Percentiles rank a stretch among this genome's conserved stretches.
Conservation (phyloP, 768 basidiomycete genomes). For the Podaxis sp. region DNA sequence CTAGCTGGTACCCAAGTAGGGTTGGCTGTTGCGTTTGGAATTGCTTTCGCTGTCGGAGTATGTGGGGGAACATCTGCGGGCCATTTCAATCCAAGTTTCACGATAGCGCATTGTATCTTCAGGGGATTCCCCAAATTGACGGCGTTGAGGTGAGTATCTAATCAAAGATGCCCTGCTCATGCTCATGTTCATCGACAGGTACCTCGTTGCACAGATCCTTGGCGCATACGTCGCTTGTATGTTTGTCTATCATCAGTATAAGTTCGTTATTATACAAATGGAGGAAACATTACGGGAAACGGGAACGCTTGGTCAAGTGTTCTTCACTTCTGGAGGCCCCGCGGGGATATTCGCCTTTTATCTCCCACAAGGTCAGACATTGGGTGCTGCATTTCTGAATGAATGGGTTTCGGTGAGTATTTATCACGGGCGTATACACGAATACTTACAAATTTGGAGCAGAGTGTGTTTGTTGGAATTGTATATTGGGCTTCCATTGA, state of each 20-base stretch:
- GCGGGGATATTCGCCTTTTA: constrained; percentile 23
- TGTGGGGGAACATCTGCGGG: constrained; percentile 17
- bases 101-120: constrained; percentile 16
- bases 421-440: background rate
- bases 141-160: constrained; percentile 11
- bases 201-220: constrained; percentile 21
- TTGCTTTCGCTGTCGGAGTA: constrained; percentile 15
- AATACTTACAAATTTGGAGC: background rate
- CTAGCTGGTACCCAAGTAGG: background rate
- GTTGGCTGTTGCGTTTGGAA: constrained; percentile 17
- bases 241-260: constrained; percentile 18
- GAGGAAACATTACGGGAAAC: constrained; percentile 13
- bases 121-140: constrained; percentile 17
- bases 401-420: constrained; percentile 16
- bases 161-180: background rate
- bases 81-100: constrained; percentile 18
- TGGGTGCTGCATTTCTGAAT: constrained; percentile 17
- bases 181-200: constrained; percentile 9
- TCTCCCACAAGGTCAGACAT: constrained; percentile 17
- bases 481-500: constrained; percentile 13
- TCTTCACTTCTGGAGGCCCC: constrained; percentile 17
- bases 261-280: constrained; percentile 12
- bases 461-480: constrained; percentile 14
- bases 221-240: constrained; percentile 19
- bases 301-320: constrained; percentile 4